These are phyloP conservation scores for Escovopsis sp. DNA, from an alignment of 2,329 filamentous ascomycete species.

Conservation along the genomic window DNA sequence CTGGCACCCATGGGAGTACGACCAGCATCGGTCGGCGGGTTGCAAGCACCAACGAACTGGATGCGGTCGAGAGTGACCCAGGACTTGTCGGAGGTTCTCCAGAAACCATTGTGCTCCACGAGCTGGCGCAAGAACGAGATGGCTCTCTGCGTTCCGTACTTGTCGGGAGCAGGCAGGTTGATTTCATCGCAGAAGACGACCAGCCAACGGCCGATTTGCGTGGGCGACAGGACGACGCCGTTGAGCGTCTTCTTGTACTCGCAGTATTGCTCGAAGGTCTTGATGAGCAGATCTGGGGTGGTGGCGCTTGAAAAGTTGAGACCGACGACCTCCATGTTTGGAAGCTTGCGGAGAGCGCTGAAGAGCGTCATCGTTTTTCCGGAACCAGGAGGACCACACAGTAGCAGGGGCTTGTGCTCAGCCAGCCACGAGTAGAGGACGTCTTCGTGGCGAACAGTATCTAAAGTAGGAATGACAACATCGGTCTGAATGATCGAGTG, in stretches of 20 bases:
- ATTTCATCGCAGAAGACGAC: conserved; percentile 99
- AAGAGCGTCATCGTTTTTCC: conserved; percentile 99
- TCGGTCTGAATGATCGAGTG: conserved; percentile 97
- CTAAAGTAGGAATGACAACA: conserved; percentile 92
- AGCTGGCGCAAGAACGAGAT: conserved; percentile 96
- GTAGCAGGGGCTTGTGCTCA: conserved; percentile 90
- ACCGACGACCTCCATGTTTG: conserved; percentile 97
- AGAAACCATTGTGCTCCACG: conserved; percentile 98
- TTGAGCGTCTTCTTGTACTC: conserved; percentile 98
- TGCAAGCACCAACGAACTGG: conserved; percentile 97
- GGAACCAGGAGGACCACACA: conserved; percentile 94
- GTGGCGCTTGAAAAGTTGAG: conserved; percentile 99
- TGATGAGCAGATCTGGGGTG: conserved; percentile 92
- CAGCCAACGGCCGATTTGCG: conserved; percentile 92
- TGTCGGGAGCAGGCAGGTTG: conserved; percentile 93
- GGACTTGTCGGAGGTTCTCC: conserved; percentile 90
- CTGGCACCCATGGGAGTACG: conserved; percentile 86
- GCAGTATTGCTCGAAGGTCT: conserved; percentile 98
- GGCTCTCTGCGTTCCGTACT: conserved; percentile 91
- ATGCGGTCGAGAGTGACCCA: conserved; percentile 98
- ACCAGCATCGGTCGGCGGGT: conserved; percentile 92
- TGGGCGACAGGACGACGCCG: conserved; percentile 87
- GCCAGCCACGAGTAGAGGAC: conserved; percentile 99
- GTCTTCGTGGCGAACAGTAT: conserved; percentile 95
- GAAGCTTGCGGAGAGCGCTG: conserved; percentile 87